Base-by-base conservation (phyloP, 1,284 basidiomycete genomes). In the Wolfiporia cocos region DNA sequence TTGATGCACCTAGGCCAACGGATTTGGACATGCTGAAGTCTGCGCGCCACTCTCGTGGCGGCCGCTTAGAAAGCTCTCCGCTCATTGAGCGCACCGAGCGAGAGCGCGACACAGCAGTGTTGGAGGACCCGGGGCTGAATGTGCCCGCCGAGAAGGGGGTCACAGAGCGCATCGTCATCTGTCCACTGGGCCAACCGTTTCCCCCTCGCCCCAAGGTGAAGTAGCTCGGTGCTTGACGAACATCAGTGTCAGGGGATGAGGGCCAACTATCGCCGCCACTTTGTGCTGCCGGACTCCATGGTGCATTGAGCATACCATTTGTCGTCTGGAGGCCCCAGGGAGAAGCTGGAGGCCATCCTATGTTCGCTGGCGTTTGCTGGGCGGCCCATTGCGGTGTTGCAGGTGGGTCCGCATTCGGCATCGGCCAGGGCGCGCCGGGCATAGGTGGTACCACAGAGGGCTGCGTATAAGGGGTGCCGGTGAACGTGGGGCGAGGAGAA, bases 11-110 rank as follows among this genome's bases (percentile, higher is more conserved):
- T 14, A 43, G 28, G 5, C 50, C 51, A 3, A 59, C 23, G 6
- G 53, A 46, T 18, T 54, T 50, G 6, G 50, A 51, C 57, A 63
- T 57, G 38, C 51, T 56, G 51, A 66, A 65, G 44, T 63, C 62
- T 0, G 61, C 42, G 34, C 64, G 47, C 64, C 64, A 66, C 32
- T 62, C 58, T 12, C 62, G 53, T 2, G 64, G 64, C 9, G 61
- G 57, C 19, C 56, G 48, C 46, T 57, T 62, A 17, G 45, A 26
- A 14, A 42, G 44, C 42, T 57, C 58, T 6, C 44, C 44, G 14
- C 50, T 49, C 9, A 49, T 41, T 4, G 54, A 49, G 2, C 43
- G 48, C 32, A 51, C 15, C 10, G 55, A 55, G 18, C 50, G 35
- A 35, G 51, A 49, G 19, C 52, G 48, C 14, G 51, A 51, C 29